phyloP scores from a whole-genome alignment of 371 early-diverging fungal genomes.

The Mucor circinelloides region DNA sequence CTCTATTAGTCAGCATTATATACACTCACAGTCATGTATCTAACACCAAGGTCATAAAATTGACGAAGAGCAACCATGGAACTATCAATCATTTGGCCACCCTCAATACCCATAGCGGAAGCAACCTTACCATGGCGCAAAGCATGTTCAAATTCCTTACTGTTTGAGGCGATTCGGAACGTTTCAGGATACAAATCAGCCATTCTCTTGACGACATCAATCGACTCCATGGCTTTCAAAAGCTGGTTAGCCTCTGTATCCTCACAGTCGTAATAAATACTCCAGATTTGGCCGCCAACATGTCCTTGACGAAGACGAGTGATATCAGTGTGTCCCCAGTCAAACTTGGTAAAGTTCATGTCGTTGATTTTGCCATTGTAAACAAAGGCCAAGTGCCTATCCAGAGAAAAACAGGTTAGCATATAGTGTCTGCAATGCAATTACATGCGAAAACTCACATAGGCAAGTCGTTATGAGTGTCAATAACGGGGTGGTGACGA shows the following conservation, averaged over 20 bases:
- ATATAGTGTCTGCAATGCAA: background rate
- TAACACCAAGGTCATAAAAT: conserved; percentile 61
- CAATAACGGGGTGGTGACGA: conserved; percentile 35
- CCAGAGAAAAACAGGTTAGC: background rate
- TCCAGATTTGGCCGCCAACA: conserved; percentile 68
- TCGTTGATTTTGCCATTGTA: conserved; percentile 44
- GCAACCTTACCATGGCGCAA: conserved; percentile 52
- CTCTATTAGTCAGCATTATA: background rate
- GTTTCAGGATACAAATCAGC: conserved; percentile 51
- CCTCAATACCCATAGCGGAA: conserved; percentile 69
- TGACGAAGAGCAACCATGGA: conserved; percentile 58
- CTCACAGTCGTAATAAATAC: conserved; percentile 54
- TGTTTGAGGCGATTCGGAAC: conserved; percentile 49
- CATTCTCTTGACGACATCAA: conserved; percentile 64
- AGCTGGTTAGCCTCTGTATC: conserved; percentile 37
- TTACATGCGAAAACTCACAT: conserved; percentile 28
- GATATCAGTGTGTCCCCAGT: conserved; percentile 50
- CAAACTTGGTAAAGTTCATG: conserved; percentile 35
- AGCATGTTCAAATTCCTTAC: conserved; percentile 51
- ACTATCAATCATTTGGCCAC: conserved; percentile 68
- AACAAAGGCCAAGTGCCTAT: conserved; percentile 36
- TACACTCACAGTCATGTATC: conserved; percentile 66
- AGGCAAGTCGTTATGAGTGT: conserved; percentile 53
- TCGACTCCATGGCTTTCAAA: conserved; percentile 52
- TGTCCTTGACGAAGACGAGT: conserved; percentile 46